A percentile compares a stretch with the other conserved stretches of the same genome.
Evolutionary conservation across 2,329 filamentous ascomycete genomes (phyloP).

Genomic region (Microdochium bolleyi): DNA sequence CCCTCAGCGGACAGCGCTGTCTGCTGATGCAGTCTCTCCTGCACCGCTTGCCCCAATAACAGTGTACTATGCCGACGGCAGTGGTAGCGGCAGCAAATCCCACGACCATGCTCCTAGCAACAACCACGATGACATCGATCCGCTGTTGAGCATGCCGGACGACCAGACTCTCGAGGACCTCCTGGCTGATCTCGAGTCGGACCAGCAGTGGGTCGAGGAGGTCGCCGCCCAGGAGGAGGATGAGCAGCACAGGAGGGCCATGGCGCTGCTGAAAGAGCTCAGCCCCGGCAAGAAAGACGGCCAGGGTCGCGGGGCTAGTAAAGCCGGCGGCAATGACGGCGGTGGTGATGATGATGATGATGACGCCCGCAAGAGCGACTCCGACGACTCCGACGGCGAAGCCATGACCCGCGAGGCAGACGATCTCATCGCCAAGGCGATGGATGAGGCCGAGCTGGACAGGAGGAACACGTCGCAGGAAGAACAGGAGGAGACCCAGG

Average conservation of each 20-base stretch:
- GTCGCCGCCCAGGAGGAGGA: conserved; percentile 19
- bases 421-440: conserved; percentile 33
- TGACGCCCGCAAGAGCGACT: neutral
- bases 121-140: conserved; percentile 21
- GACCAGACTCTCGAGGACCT: conserved; percentile 46
- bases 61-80: conserved; percentile 1
- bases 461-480: conserved; percentile 8
- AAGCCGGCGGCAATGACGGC: conserved; percentile 14
- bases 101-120: neutral
- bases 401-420: conserved; percentile 35
- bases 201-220: conserved; percentile 23
- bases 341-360: neutral
- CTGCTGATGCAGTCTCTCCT: no score
- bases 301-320: neutral
- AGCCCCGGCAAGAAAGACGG: conserved; percentile 6
- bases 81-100: neutral
- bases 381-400: conserved; percentile 40
- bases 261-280: conserved; percentile 22
- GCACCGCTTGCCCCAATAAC: no score
- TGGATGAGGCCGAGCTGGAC: conserved; percentile 35
- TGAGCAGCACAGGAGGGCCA: conserved; percentile 16
- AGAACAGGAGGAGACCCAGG: neutral
- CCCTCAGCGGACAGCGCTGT: neutral
- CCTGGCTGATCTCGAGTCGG: conserved; percentile 31
- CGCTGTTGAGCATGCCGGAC: conserved; percentile 33